Conservation (phyloP, 129 eudicot genomes). For the Ambrosia trifida region DNA sequence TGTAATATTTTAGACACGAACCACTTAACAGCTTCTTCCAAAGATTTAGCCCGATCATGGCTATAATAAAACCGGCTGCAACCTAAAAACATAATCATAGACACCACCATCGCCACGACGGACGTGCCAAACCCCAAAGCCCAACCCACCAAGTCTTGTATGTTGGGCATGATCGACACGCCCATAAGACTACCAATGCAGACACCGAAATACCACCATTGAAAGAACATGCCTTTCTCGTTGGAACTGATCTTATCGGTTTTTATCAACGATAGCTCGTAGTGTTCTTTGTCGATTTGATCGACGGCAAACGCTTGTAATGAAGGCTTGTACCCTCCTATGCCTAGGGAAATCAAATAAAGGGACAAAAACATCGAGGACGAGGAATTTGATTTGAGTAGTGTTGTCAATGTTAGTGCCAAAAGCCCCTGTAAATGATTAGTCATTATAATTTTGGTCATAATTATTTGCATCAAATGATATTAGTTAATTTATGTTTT, state of each 20-base stretch:
- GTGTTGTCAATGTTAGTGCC: constrained; percentile 71
- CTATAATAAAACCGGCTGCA: constrained; percentile 59
- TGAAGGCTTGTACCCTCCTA: constrained; percentile 90
- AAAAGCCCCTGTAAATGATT: constrained; percentile 60
- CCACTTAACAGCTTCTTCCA: constrained; percentile 42
- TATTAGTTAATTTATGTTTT: no score
- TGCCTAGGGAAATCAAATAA: constrained; percentile 75
- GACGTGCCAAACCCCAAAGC: constrained; percentile 93
- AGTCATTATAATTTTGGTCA: no score
- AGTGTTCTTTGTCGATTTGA: constrained; percentile 54
- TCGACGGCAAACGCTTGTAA: constrained; percentile 94
- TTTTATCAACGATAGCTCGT: constrained; percentile 55
- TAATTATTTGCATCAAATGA: no score
- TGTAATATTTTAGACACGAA: constrained; percentile 36
- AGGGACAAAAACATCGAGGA: constrained; percentile 62
- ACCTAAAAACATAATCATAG: constrained; percentile 55
- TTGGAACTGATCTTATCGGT: constrained; percentile 33
- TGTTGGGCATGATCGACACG: constrained; percentile 73
- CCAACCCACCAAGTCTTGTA: constrained; percentile 91
- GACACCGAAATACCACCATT: constrained; percentile 96
- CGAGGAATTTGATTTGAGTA: constrained; percentile 45
- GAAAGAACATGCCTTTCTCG: constrained; percentile 67
- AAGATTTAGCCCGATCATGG: constrained; percentile 31
- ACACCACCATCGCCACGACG: constrained; percentile 56
- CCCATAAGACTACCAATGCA: constrained; percentile 91